Conservation (phyloP, 202 grass and related monocot genomes). For the Bolboschoenoplectus hybrid region DNA sequence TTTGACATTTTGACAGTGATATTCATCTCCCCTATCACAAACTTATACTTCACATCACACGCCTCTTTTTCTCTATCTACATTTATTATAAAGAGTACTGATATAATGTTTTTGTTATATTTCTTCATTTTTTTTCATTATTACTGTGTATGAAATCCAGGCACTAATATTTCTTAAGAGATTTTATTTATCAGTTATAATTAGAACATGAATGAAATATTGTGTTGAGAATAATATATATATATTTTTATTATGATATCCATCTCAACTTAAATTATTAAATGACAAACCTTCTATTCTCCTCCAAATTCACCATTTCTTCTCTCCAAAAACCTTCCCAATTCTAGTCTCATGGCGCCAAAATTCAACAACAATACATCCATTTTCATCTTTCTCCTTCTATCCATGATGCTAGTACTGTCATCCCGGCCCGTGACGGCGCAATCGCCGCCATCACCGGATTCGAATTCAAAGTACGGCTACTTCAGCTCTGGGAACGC, state of each 20-base stretch:
- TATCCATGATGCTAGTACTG: conserved; percentile 38
- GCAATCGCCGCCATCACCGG: conserved; percentile 20
- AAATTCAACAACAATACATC: background rate
- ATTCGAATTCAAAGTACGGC: background rate
- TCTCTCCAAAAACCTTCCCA: background rate
- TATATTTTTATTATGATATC: too few species aligned
- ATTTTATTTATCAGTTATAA: too few species aligned
- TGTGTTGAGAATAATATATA: too few species aligned
- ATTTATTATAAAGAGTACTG: background rate
- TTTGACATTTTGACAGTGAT: background rate
- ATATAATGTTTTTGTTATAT: too few species aligned
- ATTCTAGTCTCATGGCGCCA: background rate
- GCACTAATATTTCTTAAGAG: too few species aligned
- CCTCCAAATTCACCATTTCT: background rate
- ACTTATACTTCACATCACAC: background rate
- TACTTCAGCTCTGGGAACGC: conserved; percentile 35
- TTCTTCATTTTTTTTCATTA: too few species aligned
- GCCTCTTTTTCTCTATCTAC: background rate
- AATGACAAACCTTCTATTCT: background rate
- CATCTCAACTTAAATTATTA: background rate
- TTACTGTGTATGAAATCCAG: too few species aligned
- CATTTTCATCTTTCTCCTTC: background rate
- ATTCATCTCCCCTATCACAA: background rate
- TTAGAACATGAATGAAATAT: too few species aligned
- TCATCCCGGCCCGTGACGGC: conserved; percentile 31